These are phyloP conservation scores for Bauhinia variegata DNA, from an alignment of 306 rosid genomes.

Conservation along the genomic window DNA sequence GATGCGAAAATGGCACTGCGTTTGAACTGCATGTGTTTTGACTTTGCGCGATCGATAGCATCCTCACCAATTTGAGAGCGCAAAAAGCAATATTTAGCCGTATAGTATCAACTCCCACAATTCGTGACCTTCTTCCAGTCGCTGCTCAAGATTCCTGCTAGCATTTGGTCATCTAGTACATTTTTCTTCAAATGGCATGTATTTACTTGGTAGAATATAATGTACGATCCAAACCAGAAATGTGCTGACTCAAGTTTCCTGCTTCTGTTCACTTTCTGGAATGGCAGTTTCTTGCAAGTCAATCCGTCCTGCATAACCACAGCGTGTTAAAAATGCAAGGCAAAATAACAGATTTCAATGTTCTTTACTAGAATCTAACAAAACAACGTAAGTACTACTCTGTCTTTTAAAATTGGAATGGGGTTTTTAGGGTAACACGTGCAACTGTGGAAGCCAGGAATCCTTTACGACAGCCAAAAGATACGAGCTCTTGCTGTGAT, in stretches of 20 bases:
- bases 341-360: conserved; percentile 17
- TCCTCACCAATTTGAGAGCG: conserved; percentile 22
- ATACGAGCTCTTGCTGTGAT: too few relatives aligned
- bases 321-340: conserved; percentile 10
- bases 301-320: conserved; percentile 64
- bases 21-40: conserved; percentile 32
- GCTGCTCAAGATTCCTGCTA: too few relatives aligned
- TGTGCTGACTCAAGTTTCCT: conserved; percentile 46
- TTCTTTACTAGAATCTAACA: conserved; percentile 16
- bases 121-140: too few relatives aligned
- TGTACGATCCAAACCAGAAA: conserved; percentile 32
- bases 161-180: conserved; percentile 27
- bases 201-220: conserved; percentile 25
- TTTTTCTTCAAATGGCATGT: conserved; percentile 44
- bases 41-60: conserved; percentile 22
- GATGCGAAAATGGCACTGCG: conserved; percentile 24
- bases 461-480: too few relatives aligned
- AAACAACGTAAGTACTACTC: background rate
- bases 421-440: too few relatives aligned
- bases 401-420: too few relatives aligned
- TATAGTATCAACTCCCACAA: conserved; percentile 17
- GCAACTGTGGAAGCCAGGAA: too few relatives aligned
- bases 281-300: conserved; percentile 79
- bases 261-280: conserved; percentile 76
- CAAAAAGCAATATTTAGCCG: conserved; percentile 20